These are phyloP conservation scores for Sechiopsis laciniata DNA, from an alignment of 306 rosid species.

Conservation along the genomic window DNA sequence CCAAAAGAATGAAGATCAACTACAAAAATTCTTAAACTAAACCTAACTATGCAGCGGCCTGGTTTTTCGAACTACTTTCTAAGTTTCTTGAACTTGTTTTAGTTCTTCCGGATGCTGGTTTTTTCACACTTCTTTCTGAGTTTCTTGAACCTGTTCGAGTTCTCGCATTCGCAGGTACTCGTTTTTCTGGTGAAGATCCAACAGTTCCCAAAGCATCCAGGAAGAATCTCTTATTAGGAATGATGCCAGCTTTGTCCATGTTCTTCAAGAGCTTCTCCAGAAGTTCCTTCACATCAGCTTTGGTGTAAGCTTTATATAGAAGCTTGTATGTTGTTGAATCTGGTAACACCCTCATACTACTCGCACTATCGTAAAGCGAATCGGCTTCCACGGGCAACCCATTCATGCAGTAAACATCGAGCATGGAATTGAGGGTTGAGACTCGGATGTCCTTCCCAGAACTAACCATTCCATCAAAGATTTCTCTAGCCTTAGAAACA, in stretches of 20 bases:
- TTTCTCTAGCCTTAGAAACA: conserved; percentile 61
- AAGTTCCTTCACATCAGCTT: conserved; percentile 71
- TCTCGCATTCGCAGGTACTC: conserved; percentile 30
- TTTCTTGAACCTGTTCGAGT: conserved; percentile 32
- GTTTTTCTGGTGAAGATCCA: conserved; percentile 44
- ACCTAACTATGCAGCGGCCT: conserved; percentile 18
- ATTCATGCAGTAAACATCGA: conserved; percentile 86
- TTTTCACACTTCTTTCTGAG: conserved; percentile 30
- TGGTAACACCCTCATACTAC: conserved; percentile 37
- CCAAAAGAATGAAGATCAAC: neutral
- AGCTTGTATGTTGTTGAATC: conserved; percentile 77
- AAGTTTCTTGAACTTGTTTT: conserved; percentile 29
- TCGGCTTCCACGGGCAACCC: conserved; percentile 76
- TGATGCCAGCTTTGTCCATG: conserved; percentile 80
- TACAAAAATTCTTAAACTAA: conserved; percentile 4
- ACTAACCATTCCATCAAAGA: conserved; percentile 57
- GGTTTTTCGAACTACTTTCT: conserved; percentile 28
- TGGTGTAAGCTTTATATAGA: conserved; percentile 81
- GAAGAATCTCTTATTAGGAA: conserved; percentile 84
- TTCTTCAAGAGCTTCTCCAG: conserved; percentile 53
- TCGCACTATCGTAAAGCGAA: conserved; percentile 51
- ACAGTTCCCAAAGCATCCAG: conserved; percentile 70
- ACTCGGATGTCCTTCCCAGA: conserved; percentile 51
- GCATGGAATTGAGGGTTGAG: conserved; percentile 84
- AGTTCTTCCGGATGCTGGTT: conserved; percentile 33